Evolutionary conservation across 306 rosid genomes (phyloP).

Genomic region (Trifolium repens): DNA sequence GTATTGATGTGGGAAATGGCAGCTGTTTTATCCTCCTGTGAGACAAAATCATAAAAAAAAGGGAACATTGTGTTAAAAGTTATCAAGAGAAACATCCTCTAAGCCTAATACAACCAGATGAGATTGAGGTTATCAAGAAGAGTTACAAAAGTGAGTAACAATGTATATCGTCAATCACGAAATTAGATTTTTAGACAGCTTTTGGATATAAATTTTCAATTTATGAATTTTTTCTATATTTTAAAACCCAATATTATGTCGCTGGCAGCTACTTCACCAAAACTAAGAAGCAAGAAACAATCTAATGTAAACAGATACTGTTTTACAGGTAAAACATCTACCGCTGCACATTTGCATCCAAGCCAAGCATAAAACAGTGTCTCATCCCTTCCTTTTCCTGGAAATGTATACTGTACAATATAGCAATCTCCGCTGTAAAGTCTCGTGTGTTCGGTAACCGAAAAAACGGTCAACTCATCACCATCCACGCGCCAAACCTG

Average conservation of each 20-base stretch:
- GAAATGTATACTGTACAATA: slow-evolving; percentile 71
- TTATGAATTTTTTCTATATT: slow-evolving; percentile 21
- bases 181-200: slow-evolving; percentile 22
- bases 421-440: slow-evolving; percentile 91
- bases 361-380: slow-evolving; percentile 81
- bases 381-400: slow-evolving; percentile 77
- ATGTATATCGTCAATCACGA: slow-evolving; percentile 12
- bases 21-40: slow-evolving; percentile 76
- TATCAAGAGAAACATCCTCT: slow-evolving; percentile 14
- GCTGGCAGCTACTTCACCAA: slow-evolving; percentile 2
- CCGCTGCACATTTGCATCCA: slow-evolving; percentile 67
- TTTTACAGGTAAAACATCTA: slow-evolving; percentile 46
- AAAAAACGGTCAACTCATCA: slow-evolving; percentile 62
- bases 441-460: slow-evolving; percentile 62
- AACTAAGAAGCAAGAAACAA: background rate
- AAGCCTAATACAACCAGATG: slow-evolving; percentile 14
- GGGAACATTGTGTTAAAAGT: slow-evolving; percentile 15
- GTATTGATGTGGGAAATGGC: slow-evolving; percentile 63
- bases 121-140: slow-evolving; percentile 23
- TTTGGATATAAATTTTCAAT: slow-evolving; percentile 8
- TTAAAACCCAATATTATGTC: slow-evolving; percentile 5
- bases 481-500: slow-evolving; percentile 94
- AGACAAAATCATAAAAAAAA: slow-evolving; percentile 38
- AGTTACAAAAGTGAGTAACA: slow-evolving; percentile 19
- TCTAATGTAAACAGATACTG: slow-evolving; percentile 10